Conservation (phyloP, 2,329 filamentous ascomycete genomes). For the Ophiostoma quercus region DNA sequence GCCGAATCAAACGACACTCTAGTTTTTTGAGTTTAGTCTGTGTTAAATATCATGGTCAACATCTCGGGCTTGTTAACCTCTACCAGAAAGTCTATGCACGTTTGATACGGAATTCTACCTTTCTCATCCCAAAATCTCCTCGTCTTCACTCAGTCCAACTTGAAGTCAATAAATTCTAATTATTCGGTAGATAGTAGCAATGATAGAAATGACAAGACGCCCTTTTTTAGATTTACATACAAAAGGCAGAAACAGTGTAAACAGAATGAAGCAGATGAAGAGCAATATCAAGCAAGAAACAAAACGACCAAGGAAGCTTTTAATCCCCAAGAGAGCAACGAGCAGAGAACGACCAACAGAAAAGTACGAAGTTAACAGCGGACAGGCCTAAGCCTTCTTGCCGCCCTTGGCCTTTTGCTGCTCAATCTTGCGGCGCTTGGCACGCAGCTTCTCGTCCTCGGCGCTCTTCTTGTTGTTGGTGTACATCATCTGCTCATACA, state of each 20-base stretch:
- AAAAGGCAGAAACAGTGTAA: neutral
- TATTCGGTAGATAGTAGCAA: neutral
- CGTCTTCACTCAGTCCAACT: neutral
- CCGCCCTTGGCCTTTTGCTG: slow-evolving; percentile 47
- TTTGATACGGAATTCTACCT: neutral
- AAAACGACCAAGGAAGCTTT: neutral
- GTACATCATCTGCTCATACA: slow-evolving; percentile 96
- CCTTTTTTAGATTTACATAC: slow-evolving; percentile 17
- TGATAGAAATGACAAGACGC: slow-evolving; percentile 12
- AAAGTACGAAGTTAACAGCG: neutral
- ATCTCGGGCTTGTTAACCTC: too few relatives aligned
- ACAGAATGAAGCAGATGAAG: neutral
- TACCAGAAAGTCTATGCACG: too few relatives aligned
- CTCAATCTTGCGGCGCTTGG: slow-evolving; percentile 88
- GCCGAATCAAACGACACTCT: neutral
- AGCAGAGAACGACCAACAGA: slow-evolving; percentile 14
- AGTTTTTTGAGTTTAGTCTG: too few relatives aligned
- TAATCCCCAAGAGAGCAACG: slow-evolving; percentile 7
- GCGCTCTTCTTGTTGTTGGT: slow-evolving; percentile 89
- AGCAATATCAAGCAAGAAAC: neutral
- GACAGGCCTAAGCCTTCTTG: slow-evolving; percentile 30
- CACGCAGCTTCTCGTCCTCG: slow-evolving; percentile 78
- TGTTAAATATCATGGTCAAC: too few relatives aligned
- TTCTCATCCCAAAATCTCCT: neutral
- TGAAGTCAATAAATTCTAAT: slow-evolving; percentile 6